Evolutionary conservation across 768 basidiomycete genomes (phyloP), one percentile per base, ranked within the genome.

Genomic region (Gelatoporia subvermispora): DNA sequence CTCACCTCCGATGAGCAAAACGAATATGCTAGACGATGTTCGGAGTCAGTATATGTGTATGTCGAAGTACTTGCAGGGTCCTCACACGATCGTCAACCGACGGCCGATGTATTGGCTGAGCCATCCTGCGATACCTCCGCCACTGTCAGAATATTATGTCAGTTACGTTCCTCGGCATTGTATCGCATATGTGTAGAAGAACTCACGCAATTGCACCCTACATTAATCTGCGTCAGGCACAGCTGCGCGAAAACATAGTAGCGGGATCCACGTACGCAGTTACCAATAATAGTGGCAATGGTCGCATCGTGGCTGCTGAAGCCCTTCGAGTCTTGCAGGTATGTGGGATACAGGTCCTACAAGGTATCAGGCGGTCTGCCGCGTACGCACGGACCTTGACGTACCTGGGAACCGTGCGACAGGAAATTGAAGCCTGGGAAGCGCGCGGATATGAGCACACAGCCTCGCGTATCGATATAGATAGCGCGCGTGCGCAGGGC

Each of bases 271-370:
- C 72, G 42, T 61, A 75, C 84, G 58, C 79, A 82, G 60, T 80
- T 87, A 37, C 86, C 84, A 52, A 93, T 86, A 61, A 93, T 92
- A 9, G 90, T 92, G 0, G 88, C 85, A 28, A 81, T 72, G 5
- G 85, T 86, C 1, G 88, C 76, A 52, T 74, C 60, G 52, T 81
- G 74, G 1, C 72, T 22, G 31, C 70, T 64, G 61, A 92, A 81
- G 15, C 73, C 71, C 60, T 91, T 92, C 20, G 79, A 72, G 1
- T 64, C 67, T 47, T 79, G 65, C 43, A 91, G 70, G 61, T 88
- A 91, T 8, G 84, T 88, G 43, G 89, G 88, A 66, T 88, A 91
- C n/a, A 88, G 63, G 66, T 88, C 85, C 73, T 82, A 53, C 41
- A 42, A n/a, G 25, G n/a, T 16, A 38, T 46, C 34, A 46, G 31